Evolutionary conservation across 805 yeast species (phyloP), one percentile per base, ranked within the genome.

Genomic region (Danielia oregonensis): DNA sequence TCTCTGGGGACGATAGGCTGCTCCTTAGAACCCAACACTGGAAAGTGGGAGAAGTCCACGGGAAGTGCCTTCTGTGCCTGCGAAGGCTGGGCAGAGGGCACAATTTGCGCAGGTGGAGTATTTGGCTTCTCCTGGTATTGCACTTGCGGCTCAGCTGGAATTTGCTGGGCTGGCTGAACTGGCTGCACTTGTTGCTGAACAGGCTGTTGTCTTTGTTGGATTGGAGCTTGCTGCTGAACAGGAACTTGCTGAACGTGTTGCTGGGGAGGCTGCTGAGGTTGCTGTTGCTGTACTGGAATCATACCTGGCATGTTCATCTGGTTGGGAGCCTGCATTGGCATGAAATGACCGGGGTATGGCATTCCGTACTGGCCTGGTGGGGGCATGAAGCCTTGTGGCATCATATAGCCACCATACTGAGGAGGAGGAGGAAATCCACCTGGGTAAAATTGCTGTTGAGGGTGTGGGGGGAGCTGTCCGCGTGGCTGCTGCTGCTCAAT

Each of bases 11-110:
- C 22, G 48, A 24, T 28, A 13, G 6, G 47, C 33, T 13, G 29
- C n/a, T 53, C 71, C 44, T 66, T 61, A 4, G 78, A 58, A 0
- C 79, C 79, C 37, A 74, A 62, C n/a, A 73, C 76, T 6, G 79
- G 79, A 52, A 73, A 74, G 32, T 70, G 71, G n/a, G 77, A 62
- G 33, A 68, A 49, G 45, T 71, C 68, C 10, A 41, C 46, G 26
- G 35, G 35, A n/a, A 30, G 12, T 17, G 5, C 17, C 18, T 3
- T 9, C 4, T 12, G 17, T 4, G 24, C 25, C 22, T 19, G 22
- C n/a, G 12, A 3, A 30, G 14, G 14, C 24, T 33, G 15, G 37
- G 22, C 17, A 5, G 25, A 19, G 27, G 40, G 22, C 16, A 10
- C 10, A 39, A 34, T 7, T 36, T 24, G 40, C 22, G 30, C 33